A percentile compares a stretch with the other conserved stretches of the same genome.
Evolutionary conservation across 306 rosid species (phyloP).

Genomic region (Gastrolobium villosum): DNA sequence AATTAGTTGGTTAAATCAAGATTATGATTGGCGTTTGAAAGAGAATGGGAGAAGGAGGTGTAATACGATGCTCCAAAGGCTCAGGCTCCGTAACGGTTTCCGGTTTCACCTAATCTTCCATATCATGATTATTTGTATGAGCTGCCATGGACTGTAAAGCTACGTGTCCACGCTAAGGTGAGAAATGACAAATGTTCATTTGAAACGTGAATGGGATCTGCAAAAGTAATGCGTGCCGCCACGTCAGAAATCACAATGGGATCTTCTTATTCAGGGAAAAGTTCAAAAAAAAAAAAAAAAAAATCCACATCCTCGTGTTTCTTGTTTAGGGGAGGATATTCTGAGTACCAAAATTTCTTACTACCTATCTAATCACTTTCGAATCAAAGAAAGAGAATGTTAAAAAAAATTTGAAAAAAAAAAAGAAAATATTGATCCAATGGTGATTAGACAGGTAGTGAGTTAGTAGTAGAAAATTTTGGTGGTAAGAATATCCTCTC

Average conservation of each 20-base stretch:
- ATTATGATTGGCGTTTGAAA: neutral
- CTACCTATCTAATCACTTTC: no score
- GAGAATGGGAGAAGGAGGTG: neutral
- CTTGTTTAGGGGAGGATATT: no score
- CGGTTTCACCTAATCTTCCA: constrained; percentile 25
- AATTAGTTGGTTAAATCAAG: neutral
- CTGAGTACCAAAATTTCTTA: no score
- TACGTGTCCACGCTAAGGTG: constrained; percentile 30
- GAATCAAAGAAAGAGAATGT: no score
- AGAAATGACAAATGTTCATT: constrained; percentile 31
- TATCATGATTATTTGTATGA: neutral
- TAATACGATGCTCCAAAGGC: neutral
- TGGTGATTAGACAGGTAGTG: no score
- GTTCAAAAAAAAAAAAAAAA: no score
- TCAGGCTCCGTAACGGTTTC: constrained; percentile 42
- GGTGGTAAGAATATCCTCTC: no score
- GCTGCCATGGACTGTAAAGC: neutral
- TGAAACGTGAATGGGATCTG: neutral
- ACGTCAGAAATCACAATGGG: constrained; percentile 28
- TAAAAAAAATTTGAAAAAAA: no score
- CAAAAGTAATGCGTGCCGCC: constrained; percentile 29
- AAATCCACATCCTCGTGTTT: no score
- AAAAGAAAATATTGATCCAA: no score
- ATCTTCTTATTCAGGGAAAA: neutral
- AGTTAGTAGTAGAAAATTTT: no score